These are phyloP conservation scores for Withania somnifera DNA, from an alignment of 305 asterid genomes.

Conservation along the genomic window DNA sequence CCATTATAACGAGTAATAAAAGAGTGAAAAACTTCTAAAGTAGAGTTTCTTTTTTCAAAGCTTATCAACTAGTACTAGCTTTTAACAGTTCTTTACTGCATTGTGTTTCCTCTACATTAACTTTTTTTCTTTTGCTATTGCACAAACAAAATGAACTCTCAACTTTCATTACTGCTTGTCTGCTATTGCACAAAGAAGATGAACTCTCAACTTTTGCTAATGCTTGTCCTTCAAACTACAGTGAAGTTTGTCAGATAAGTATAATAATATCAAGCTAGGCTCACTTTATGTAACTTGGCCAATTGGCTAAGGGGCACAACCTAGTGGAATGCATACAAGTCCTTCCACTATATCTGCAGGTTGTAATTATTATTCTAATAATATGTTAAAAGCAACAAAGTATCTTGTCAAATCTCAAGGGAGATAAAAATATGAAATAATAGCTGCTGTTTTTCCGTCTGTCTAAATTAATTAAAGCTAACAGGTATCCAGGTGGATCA, in stretches of 20 bases:
- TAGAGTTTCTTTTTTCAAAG: not conserved
- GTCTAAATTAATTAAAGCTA: too few relatives aligned
- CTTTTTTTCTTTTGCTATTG: not conserved
- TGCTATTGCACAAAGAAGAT: not conserved
- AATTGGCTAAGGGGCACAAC: conserved; percentile 5
- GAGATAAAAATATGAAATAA: not conserved
- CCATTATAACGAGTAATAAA: not conserved
- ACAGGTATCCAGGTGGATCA: too few relatives aligned
- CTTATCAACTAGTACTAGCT: not conserved
- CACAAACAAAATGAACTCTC: not conserved
- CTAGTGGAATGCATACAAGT: conserved; percentile 11
- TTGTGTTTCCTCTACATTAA: not conserved
- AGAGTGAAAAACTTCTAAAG: not conserved
- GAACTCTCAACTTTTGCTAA: not conserved
- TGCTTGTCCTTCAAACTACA: not conserved
- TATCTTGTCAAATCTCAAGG: not conserved
- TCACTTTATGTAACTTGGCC: not conserved
- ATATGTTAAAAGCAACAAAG: not conserved
- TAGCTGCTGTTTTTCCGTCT: not conserved
- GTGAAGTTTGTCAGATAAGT: not conserved
- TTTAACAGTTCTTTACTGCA: not conserved
- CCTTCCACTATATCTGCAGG: conserved; percentile 7
- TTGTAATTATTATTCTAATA: not conserved
- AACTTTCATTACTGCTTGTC: not conserved
- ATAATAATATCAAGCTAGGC: not conserved